Evolutionary conservation across 2,329 filamentous ascomycete genomes (phyloP), one percentile per base, ranked within the genome.

Genomic region (Xylaria sp.): DNA sequence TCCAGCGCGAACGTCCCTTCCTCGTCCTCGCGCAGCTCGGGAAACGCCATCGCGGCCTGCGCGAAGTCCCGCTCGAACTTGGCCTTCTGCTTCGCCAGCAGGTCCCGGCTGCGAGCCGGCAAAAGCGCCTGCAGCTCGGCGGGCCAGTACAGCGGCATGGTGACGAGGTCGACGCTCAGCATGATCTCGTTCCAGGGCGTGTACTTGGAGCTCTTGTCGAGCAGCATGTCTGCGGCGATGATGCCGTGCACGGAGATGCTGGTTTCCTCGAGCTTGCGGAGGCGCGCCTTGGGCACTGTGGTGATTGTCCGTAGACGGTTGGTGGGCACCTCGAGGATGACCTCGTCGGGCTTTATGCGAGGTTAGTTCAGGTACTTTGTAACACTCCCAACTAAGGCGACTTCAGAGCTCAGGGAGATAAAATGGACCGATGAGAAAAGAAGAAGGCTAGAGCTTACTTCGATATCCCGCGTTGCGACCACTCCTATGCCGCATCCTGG

Each of bases 401-500:
- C 34, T 37, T 10, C 34, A 37, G 34, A 8, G 34, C 34, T 3
- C 2, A 28, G 28, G 5, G 2, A 3, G 5, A 28, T 28, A 28
- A 1, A 28, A 28, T 28, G 28, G 3, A 6, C 3, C 3, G 28
- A 4, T 44, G 39, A 5, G 39, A 28, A 46, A 34, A 15, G 3
- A n/a, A 32, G 23, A 34, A n/a, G 28, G 9, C 32, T 7, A 20
- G 18, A 15, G 76, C 66, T 65, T 81, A 92, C 92, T 82, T 91
- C 82, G 70, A 96, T 85, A 15, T 86, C 82, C 34, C 87, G 85
- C 13, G 88, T 90, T 5, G 93, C 91, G 60, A 94, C 85, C 66
- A 97, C 89, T 56, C 94, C 94, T 63, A 96, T 87, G 34, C 94
- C 94, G 64, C 92, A 86, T 1, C 90, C 91, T 6, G 90, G 87